Conservation (phyloP, 306 rosid genomes). For the Styphnolobium japonicum region DNA sequence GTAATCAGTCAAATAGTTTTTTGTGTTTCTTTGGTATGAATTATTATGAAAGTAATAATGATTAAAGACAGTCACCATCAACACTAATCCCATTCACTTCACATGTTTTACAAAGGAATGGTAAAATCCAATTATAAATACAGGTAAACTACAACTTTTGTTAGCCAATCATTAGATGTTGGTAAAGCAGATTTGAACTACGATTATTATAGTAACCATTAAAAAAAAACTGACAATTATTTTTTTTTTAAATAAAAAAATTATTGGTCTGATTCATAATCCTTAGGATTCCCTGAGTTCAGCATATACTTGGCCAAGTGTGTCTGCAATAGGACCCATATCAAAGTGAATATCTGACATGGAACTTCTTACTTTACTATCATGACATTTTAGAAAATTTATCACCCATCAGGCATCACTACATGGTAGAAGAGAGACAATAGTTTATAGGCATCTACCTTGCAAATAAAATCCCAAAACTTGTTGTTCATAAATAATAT, state of each 20-base stretch:
- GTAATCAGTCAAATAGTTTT: not conserved
- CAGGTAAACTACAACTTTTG: not conserved
- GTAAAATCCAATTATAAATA: not conserved
- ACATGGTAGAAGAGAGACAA: not conserved
- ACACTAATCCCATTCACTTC: not conserved
- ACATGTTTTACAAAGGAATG: not conserved
- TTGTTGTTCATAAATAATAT: not conserved
- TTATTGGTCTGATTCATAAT: not conserved
- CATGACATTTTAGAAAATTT: conserved; percentile 19
- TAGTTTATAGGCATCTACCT: no score
- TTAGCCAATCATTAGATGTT: not conserved
- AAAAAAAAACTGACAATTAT: not conserved
- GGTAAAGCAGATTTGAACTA: not conserved
- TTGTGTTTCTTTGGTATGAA: not conserved
- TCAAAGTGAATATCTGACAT: conserved; percentile 39
- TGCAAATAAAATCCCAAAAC: not conserved
- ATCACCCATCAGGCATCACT: not conserved
- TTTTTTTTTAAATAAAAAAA: not conserved
- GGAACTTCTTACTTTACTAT: conserved; percentile 24
- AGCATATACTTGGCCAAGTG: conserved; percentile 20
- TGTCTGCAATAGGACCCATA: conserved; percentile 26
- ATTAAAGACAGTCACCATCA: not conserved
- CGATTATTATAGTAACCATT: not conserved
- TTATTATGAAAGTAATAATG: conserved; percentile 7
- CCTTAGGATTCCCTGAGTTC: conserved; percentile 56